Evolutionary conservation across 768 basidiomycete species (phyloP).

Genomic region (Suillus ampliporus): DNA sequence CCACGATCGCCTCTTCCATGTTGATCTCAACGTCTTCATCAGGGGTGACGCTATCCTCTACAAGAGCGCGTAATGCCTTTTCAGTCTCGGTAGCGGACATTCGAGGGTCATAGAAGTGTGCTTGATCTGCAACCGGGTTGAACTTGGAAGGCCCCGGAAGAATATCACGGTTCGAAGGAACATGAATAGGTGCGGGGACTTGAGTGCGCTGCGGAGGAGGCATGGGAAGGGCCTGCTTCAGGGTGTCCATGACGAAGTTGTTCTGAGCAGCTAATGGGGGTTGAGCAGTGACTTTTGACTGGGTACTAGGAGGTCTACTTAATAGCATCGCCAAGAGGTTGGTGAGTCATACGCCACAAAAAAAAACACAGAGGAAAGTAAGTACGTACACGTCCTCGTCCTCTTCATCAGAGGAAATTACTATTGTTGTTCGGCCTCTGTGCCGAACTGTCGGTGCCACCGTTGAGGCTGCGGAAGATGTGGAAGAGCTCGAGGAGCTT

Average conservation of each 20-base stretch:
- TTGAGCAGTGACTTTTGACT: slow-evolving; percentile 7
- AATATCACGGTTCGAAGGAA: slow-evolving; percentile 25
- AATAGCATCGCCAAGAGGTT: background rate
- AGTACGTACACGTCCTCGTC: slow-evolving; percentile 13
- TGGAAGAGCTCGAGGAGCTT: slow-evolving; percentile 25
- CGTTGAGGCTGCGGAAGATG: slow-evolving; percentile 27
- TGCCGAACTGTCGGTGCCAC: slow-evolving; percentile 14
- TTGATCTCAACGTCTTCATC: slow-evolving; percentile 63
- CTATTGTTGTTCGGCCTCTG: slow-evolving; percentile 20
- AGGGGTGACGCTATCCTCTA: slow-evolving; percentile 63
- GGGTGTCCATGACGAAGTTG: slow-evolving; percentile 24
- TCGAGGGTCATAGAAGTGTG: slow-evolving; percentile 32
- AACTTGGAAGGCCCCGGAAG: slow-evolving; percentile 20
- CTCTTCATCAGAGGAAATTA: slow-evolving; percentile 42
- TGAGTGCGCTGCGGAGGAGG: slow-evolving; percentile 23
- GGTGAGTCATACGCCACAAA: slow-evolving; percentile 15
- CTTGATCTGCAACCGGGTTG: slow-evolving; percentile 36
- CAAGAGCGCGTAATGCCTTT: slow-evolving; percentile 76
- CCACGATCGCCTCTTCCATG: slow-evolving; percentile 70
- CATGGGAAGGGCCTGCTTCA: slow-evolving; percentile 29
- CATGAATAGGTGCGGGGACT: slow-evolving; percentile 40
- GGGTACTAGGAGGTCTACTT: slow-evolving; percentile 18
- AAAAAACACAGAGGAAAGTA: background rate
- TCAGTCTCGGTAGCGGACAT: slow-evolving; percentile 67
- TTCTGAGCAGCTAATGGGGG: slow-evolving; percentile 10